Base-by-base conservation (phyloP, 164 flowering plant genomes). In the Aristolochia contorta region DNA sequence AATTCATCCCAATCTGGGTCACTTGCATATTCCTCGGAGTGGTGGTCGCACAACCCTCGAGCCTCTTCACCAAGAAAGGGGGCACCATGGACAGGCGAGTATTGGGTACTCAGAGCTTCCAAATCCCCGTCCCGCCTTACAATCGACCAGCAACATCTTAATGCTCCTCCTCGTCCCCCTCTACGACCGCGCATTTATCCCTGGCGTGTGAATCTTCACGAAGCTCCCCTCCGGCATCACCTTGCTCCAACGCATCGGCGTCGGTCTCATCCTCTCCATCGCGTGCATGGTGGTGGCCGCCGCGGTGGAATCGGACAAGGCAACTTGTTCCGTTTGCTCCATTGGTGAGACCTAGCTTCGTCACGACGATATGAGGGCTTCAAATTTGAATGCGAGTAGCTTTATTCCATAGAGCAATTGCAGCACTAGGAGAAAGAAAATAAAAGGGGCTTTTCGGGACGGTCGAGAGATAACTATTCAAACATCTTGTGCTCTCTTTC, bases 271-370 rank as follows among this genome's bases (percentile, higher is more conserved):
- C 0, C 16, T 63, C n/a, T 63, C 66, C 12, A 24, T 55, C 19
- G 43, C 54, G 12, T 20, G 32, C 7, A 47, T 70, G 69, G 66
- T 70, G 54, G 69, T 41, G 47, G 57, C 66, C 7, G 59, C 66
- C 2, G 56, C 37, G 16, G 57, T 62, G 16, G 57, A 62, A 47
- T n/a, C n/a, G n/a, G n/a, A n/a, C n/a, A n/a, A n/a, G n/a, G n/a
- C n/a, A n/a, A n/a, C n/a, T n/a, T n/a, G n/a, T n/a, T n/a, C n/a
- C n/a, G n/a, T n/a, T n/a, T n/a, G n/a, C n/a, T n/a, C n/a, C n/a
- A n/a, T n/a, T n/a, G n/a, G n/a, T n/a, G n/a, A n/a, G n/a, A n/a
- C n/a, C n/a, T n/a, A n/a, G n/a, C n/a, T n/a, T n/a, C n/a, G n/a
- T n/a, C n/a, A n/a, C n/a, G n/a, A n/a, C n/a, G n/a, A n/a, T n/a